phyloP scores from a whole-genome alignment of 164 flowering plant genomes.

The Buxus sempervirens region DNA sequence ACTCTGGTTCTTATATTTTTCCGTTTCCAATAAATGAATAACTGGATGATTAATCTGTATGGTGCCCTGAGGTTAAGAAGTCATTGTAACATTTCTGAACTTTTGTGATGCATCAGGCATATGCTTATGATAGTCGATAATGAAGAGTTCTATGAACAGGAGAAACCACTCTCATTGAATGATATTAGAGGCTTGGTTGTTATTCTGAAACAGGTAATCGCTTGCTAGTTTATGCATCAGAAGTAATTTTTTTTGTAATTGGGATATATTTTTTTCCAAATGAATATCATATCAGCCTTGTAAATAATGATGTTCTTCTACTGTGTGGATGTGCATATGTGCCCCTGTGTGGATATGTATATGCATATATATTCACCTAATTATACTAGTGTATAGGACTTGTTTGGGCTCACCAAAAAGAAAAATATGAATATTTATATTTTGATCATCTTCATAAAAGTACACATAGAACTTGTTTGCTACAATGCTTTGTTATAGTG shows the following conservation, averaged over 20 bases:
- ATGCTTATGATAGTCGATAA: slow-evolving; percentile 92
- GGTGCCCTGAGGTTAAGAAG: neutral
- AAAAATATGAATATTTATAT: no score
- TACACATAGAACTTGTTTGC: no score
- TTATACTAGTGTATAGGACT: no score
- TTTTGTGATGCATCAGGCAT: slow-evolving; percentile 55
- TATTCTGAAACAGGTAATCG: slow-evolving; percentile 71
- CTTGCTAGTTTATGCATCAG: neutral
- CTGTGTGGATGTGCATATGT: no score
- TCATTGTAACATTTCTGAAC: neutral
- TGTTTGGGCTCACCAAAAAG: no score
- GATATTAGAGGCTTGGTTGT: slow-evolving; percentile 75
- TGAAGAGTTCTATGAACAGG: slow-evolving; percentile 95
- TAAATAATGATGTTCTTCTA: neutral
- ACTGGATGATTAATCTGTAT: neutral
- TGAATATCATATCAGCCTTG: neutral
- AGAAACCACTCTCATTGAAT: slow-evolving; percentile 76
- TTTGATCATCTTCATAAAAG: no score
- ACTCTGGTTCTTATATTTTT: neutral
- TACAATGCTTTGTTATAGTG: no score
- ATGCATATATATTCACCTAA: no score
- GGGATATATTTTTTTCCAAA: neutral
- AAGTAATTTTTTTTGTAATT: neutral
- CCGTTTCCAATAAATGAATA: neutral
- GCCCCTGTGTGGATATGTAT: no score